Conservation (phyloP, 305 asterid species). For the Fraxinus xanthoxyloides region DNA sequence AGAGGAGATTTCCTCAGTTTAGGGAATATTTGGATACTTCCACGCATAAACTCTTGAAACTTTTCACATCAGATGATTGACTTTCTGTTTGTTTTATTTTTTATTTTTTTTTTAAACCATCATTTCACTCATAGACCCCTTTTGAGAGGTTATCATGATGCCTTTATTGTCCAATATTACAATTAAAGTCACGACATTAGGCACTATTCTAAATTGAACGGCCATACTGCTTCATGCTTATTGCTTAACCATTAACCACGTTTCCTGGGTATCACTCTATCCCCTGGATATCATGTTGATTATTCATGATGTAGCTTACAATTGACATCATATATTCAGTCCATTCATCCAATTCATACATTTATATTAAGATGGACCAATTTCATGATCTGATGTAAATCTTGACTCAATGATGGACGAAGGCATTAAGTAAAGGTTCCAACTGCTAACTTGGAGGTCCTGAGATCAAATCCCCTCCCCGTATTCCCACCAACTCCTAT, state of each 20-base stretch:
- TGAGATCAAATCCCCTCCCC: not conserved
- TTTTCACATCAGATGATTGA: not conserved
- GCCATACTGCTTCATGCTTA: not conserved
- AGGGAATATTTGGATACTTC: not conserved
- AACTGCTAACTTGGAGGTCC: not conserved
- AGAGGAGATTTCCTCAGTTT: not conserved
- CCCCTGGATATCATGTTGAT: not conserved
- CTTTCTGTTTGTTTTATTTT: no score
- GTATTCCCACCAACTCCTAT: not conserved
- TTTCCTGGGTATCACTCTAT: not conserved
- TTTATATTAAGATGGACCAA: not conserved
- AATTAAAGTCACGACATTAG: not conserved
- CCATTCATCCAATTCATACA: not conserved
- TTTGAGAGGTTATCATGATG: not conserved
- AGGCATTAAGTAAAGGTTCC: not conserved
- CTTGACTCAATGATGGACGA: not conserved
- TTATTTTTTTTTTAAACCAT: not conserved
- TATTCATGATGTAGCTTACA: not conserved
- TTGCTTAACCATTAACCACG: not conserved
- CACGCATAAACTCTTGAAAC: not conserved
- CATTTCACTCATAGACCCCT: not conserved
- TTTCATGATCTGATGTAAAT: not conserved
- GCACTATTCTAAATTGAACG: not conserved
- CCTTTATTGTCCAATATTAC: not conserved
- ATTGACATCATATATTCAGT: not conserved